Percentiles rank a stretch among this genome's conserved stretches.
These are phyloP conservation scores for Alternaria gaisen DNA, from an alignment of 2,329 filamentous ascomycete species.

Conservation along the genomic window DNA sequence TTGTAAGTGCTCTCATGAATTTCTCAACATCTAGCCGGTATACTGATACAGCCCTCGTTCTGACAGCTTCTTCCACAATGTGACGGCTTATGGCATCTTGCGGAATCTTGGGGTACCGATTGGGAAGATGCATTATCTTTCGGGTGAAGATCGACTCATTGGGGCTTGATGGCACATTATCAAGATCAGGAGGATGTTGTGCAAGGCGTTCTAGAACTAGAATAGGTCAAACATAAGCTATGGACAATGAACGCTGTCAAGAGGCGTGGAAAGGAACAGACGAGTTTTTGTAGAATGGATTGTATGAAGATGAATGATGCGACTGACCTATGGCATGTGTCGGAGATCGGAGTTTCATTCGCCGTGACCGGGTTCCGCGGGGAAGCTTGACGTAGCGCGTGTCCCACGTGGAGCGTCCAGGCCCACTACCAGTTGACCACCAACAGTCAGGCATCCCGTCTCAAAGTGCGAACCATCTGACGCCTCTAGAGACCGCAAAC, in stretches of 20 bases:
- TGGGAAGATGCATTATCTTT: background rate
- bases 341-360: background rate
- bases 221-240: background rate
- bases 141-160: background rate
- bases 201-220: too few species aligned
- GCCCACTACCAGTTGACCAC: background rate
- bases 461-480: background rate
- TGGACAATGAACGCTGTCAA: background rate
- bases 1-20: background rate
- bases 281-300: background rate
- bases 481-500: too few species aligned
- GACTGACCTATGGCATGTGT: background rate
- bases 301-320: background rate
- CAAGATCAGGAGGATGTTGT: too few species aligned
- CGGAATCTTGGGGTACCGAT: background rate
- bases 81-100: background rate
- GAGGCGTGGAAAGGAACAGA: background rate
- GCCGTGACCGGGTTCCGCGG: slow-evolving; percentile 12
- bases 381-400: slow-evolving; percentile 11
- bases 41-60: background rate
- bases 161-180: background rate
- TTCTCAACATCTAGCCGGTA: background rate
- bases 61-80: background rate
- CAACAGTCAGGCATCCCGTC: background rate
- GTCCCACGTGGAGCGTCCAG: background rate